Base-by-base conservation (phyloP, 1,139 yeast genomes). In the Pichia sp. region DNA sequence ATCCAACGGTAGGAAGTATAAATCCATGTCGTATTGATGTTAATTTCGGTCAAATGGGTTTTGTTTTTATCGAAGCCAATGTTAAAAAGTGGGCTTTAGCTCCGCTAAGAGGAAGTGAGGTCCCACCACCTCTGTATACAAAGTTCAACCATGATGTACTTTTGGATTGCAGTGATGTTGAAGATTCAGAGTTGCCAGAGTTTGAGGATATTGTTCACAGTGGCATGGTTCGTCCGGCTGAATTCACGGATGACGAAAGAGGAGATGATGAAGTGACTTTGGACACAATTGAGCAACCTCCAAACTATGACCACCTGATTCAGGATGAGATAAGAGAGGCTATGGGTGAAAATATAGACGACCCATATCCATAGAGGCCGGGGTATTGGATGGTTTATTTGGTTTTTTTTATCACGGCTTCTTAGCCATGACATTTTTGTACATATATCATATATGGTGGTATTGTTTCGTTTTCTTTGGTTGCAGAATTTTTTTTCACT, bases 51-150 rank as follows among this genome's bases (percentile, higher is more conserved):
- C 84, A 80, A 65, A 71, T 76, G 62, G 85, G 85, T 5, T 81
- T 69, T 66, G 85, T 81, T 2, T 80, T 77, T 61, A 80, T 81
- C 40, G 85, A 81, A 64, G 85, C 77, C 0, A 80, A 81, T 61
- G 85, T 81, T 26, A 81, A 81, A 61, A 80, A 78, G 65, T 81
- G 85, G 85, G 84, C 84, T n/a, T 79, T 77, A 66, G 85, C 82
- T 1, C 84, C 85, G 1, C 64, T 81, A 53, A 82, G 79, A 66
- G 85, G 85, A 1, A 75, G 66, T 49, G 83, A 81, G n/a, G 79
- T 82, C 2, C 80, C 85, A n/a, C 85, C 85, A 1, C 85, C 85
- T 8, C 77, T 80, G 30, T 81, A 81, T 66, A 77, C 77, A 55
- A 79, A 78, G 59, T 81, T 77, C 62, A 80, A 80, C 60, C 70